phyloP scores from a whole-genome alignment of 2,329 filamentous ascomycete genomes.

The Purpureocillium lavendulum region DNA sequence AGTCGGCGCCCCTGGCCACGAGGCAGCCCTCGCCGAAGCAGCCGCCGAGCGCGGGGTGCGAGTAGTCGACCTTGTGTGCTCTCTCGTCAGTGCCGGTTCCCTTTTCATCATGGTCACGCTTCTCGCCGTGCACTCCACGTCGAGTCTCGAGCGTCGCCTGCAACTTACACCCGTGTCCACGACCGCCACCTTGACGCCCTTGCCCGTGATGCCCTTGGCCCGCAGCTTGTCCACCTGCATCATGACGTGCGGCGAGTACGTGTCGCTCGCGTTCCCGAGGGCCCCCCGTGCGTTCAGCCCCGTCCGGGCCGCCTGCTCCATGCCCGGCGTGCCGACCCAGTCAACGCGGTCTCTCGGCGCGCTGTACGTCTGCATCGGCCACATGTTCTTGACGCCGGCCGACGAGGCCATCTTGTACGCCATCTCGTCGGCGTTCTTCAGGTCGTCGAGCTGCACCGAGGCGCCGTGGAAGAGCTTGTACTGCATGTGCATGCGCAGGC shows the following conservation, averaged over 20 bases:
- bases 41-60: constrained; percentile 53
- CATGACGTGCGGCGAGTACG: constrained; percentile 42
- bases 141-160: too few relatives aligned
- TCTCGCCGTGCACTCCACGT: too few relatives aligned
- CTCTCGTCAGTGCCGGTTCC: constrained; percentile 24
- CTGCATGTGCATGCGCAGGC: constrained; percentile 37
- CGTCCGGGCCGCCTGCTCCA: constrained; percentile 27
- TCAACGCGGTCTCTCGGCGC: constrained; percentile 38
- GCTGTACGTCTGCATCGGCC: constrained; percentile 39
- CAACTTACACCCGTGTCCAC: constrained; percentile 45
- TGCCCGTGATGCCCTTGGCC: constrained; percentile 37
- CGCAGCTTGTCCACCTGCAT: constrained; percentile 46
- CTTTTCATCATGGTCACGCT: too few relatives aligned
- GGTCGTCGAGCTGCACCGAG: constrained; percentile 42
- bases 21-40: constrained; percentile 53
- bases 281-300: constrained; percentile 11
- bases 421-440: constrained; percentile 31
- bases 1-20: constrained; percentile 46
- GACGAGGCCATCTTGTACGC: constrained; percentile 30
- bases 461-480: constrained; percentile 45
- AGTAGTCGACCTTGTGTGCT: constrained; percentile 44
- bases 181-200: constrained; percentile 43
- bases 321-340: constrained; percentile 37
- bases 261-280: constrained; percentile 20
- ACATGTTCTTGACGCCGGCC: constrained; percentile 38